Conservation (phyloP, 805 yeast species). For the Candida koratica region DNA sequence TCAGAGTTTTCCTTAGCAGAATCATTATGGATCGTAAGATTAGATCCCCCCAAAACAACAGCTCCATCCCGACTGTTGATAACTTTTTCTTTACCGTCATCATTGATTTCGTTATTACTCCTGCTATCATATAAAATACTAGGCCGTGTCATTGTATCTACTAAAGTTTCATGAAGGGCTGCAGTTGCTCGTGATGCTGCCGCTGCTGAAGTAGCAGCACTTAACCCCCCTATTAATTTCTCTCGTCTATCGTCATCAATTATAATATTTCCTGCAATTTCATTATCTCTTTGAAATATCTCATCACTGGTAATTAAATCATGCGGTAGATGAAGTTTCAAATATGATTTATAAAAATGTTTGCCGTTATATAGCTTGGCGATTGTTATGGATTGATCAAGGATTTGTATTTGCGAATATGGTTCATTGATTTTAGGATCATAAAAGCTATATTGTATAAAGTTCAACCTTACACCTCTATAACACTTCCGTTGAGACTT, state of each 20-base stretch:
- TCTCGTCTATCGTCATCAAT: constrained; percentile 9
- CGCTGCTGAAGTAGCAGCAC: constrained; percentile 7
- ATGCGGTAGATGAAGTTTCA: constrained; percentile 26
- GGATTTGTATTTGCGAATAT: constrained; percentile 17
- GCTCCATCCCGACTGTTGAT: neutral
- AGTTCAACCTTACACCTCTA: constrained; percentile 44
- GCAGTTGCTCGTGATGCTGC: constrained; percentile 8
- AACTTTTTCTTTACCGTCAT: constrained; percentile 1
- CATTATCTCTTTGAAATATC: constrained; percentile 18
- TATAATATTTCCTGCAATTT: constrained; percentile 9
- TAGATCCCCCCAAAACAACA: neutral
- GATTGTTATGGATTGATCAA: constrained; percentile 43
- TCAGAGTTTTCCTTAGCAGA: neutral
- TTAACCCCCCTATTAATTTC: constrained; percentile 9
- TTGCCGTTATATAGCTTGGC: constrained; percentile 39
- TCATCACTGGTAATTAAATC: constrained; percentile 33
- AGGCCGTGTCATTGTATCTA: constrained; percentile 6
- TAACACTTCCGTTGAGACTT: constrained; percentile 47
- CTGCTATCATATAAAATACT: constrained; percentile 3
- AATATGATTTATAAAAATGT: constrained; percentile 27
- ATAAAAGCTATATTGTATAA: constrained; percentile 39
- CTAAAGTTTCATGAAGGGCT: constrained; percentile 7
- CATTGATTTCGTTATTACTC: constrained; percentile 3
- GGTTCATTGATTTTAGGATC: constrained; percentile 23
- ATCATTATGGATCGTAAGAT: neutral